Base-by-base conservation (phyloP, 2,329 filamentous ascomycete genomes). In the Aphanoascus verrucosus region DNA sequence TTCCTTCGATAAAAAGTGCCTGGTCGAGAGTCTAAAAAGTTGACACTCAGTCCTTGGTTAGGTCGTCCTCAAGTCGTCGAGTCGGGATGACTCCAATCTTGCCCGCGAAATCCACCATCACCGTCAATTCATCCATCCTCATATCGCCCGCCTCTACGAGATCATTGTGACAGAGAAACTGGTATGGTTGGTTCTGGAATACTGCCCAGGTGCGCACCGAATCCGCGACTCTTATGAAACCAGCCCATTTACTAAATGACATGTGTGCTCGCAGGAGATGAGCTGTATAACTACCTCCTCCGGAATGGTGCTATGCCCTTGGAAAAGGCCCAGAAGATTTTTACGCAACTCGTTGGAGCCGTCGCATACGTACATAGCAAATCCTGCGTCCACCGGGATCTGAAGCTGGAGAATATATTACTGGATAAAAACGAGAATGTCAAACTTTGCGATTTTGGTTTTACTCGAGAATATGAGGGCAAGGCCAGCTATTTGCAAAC, bases 21-120 rank as follows among this genome's bases (percentile, higher is more conserved):
- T 1, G 23, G 23, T 28, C 23, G 23, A 9, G 48, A 20, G 5
- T n/a, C n/a, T n/a, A 6, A 19, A 35, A 28, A 34, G 45, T 44
- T 50, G 49, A 55, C 34, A 49, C 42, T 52, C 31, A 56, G 57
- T 49, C 19, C 31, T 45, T 56, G 43, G 4, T 37, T 67, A 94
- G 88, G 93, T 98, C 63, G 93, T 98, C 35, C 87, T 98, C 72
- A 98, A 98, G 73, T 96, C 90, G 57, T 93, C 93, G 58, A 91
- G 93, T 67, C 96, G 95, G 69, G 85, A 90, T 66, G 93, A 98
- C 69, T 82, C 88, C 52, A 98, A 98, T 67, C 83, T 98, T 47
- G 91, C 91, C 14, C 86, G 93, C 62, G 93, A 98, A 69, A 98
- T 98, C 62, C 93, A 98, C 69, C 93, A 98, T 68, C 93, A 98